These are phyloP conservation scores for Salisapilia sapeloensis DNA, from an alignment of 352 stramenopile species.

Conservation along the genomic window DNA sequence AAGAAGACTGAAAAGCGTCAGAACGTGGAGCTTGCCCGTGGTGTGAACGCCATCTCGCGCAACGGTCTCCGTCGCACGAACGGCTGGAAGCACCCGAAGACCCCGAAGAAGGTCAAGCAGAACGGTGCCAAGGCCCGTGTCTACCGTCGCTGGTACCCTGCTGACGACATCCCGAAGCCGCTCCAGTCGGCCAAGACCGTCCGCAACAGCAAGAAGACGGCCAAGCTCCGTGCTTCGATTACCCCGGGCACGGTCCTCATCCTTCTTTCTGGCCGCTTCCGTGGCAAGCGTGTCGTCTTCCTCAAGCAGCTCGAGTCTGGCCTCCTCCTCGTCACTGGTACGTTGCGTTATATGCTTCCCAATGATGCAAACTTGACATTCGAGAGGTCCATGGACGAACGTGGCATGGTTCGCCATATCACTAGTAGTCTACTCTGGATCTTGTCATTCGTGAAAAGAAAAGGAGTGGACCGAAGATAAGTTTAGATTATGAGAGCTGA, in stretches of 20 bases:
- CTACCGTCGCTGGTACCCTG: slow-evolving; percentile 63
- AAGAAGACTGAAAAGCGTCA: slow-evolving; percentile 16
- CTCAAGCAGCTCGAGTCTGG: slow-evolving; percentile 95
- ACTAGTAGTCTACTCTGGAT: not conserved
- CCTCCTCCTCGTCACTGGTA: slow-evolving; percentile 91
- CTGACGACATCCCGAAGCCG: slow-evolving; percentile 43
- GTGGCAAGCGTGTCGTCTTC: slow-evolving; percentile 96
- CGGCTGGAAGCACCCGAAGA: too few relatives aligned
- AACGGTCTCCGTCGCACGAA: slow-evolving; percentile 48
- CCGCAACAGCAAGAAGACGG: slow-evolving; percentile 70
- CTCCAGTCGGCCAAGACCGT: slow-evolving; percentile 49
- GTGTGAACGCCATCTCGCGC: slow-evolving; percentile 61
- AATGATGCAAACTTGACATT: slow-evolving; percentile 58
- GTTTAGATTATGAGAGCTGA: slow-evolving; percentile 87
- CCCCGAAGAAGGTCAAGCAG: slow-evolving; percentile 43
- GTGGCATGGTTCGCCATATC: not conserved
- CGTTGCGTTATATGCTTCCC: slow-evolving; percentile 17
- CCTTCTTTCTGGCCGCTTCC: slow-evolving; percentile 92
- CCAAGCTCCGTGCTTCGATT: slow-evolving; percentile 92
- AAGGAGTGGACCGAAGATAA: too few relatives aligned
- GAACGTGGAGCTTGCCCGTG: slow-evolving; percentile 55
- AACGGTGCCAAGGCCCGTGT: slow-evolving; percentile 41
- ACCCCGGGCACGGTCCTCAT: slow-evolving; percentile 96
- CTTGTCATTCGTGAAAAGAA: too few relatives aligned
- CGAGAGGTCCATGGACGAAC: slow-evolving; percentile 10